Conservation (phyloP, 148 eudicot genomes). For the Nepenthes mirabilis region DNA sequence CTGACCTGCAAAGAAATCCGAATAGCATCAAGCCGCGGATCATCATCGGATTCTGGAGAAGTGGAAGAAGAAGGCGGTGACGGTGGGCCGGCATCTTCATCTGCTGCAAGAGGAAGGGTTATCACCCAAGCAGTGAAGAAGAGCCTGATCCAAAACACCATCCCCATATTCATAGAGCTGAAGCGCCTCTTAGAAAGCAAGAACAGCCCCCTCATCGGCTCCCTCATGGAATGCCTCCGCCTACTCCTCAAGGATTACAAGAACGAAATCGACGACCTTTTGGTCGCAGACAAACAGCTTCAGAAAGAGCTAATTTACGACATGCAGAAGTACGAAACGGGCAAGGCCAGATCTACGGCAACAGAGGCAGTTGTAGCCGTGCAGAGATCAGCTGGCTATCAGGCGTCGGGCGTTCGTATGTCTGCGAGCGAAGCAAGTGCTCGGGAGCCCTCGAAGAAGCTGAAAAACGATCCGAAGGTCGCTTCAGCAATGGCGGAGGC, state of each 20-base stretch:
- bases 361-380: constrained; percentile 37
- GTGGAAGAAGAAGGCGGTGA: constrained; percentile 63
- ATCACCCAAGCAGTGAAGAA: constrained; percentile 86
- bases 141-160: constrained; percentile 79
- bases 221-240: constrained; percentile 95
- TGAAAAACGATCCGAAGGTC: constrained; percentile 31
- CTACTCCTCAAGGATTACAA: constrained; percentile 90
- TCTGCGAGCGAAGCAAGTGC: constrained; percentile 6
- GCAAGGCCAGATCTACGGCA: constrained; percentile 47
- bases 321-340: constrained; percentile 65
- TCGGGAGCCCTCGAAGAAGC: constrained; percentile 21
- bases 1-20: constrained; percentile 90
- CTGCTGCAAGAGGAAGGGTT: constrained; percentile 61
- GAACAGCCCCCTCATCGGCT: constrained; percentile 85
- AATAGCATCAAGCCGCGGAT: constrained; percentile 47
- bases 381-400: constrained; percentile 22
- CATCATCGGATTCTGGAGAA: constrained; percentile 53
- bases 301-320: constrained; percentile 87
- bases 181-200: constrained; percentile 68
- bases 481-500: constrained; percentile 68
- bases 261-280: constrained; percentile 80
- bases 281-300: constrained; percentile 87
- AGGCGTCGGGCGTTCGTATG: constrained; percentile 24
- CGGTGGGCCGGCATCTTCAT: constrained; percentile 22
- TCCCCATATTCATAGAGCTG: constrained; percentile 90